A percentile compares a stretch with the other conserved stretches of the same genome.
Evolutionary conservation across 192 early-diverging fungal species (phyloP).

Genomic region (Coemansia sp.): DNA sequence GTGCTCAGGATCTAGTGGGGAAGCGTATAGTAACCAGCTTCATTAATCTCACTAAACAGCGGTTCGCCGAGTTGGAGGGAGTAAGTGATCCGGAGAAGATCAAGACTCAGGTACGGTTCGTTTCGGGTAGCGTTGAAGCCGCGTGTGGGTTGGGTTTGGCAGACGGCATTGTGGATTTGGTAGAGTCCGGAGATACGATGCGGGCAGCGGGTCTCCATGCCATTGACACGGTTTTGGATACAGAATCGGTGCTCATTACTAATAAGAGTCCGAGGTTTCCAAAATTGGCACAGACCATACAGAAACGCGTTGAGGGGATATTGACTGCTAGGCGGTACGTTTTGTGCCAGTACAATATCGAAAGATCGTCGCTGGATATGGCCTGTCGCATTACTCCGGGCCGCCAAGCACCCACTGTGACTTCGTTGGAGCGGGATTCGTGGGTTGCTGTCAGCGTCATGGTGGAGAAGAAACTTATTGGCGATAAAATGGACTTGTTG

Average conservation of each 20-base stretch:
- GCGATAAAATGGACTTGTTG: conserved; percentile 90
- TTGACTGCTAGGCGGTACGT: conserved; percentile 89
- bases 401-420: conserved; percentile 90
- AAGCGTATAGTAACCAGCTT: conserved; percentile 97
- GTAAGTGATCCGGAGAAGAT: conserved; percentile 49
- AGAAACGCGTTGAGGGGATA: conserved; percentile 87
- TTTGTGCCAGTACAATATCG: conserved; percentile 93
- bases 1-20: conserved; percentile 76
- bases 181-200: conserved; percentile 99
- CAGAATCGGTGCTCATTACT: conserved; percentile 90
- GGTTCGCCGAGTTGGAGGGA: conserved; percentile 80
- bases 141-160: conserved; percentile 96
- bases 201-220: conserved; percentile 94
- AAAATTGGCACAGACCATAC: conserved; percentile 76
- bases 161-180: conserved; percentile 85
- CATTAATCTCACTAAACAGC: conserved; percentile 65
- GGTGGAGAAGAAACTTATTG: conserved; percentile 78
- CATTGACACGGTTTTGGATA: conserved; percentile 79
- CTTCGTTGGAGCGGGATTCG: conserved; percentile 75
- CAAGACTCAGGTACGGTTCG: conserved; percentile 81
- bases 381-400: conserved; percentile 88
- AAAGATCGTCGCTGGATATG: conserved; percentile 60
- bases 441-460: conserved; percentile 95
- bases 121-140: conserved; percentile 94
- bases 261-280: conserved; percentile 78